Evolutionary conservation across 1,284 basidiomycete species (phyloP).

Genomic region (Ustilago xerochloae): DNA sequence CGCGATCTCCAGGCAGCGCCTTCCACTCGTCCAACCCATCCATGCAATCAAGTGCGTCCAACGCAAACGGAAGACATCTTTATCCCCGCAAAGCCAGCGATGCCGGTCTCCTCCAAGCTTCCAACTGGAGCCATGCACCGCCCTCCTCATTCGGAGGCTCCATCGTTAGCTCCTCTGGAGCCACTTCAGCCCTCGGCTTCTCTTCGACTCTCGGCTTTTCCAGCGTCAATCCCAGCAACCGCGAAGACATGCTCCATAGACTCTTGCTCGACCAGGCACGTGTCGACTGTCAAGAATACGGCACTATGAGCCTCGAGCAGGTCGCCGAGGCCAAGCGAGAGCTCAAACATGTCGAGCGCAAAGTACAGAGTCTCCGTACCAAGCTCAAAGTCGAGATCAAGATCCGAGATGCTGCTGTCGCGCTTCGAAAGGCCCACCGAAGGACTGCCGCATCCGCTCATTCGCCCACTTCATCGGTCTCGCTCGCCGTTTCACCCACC

Average conservation of each 20-base stretch:
- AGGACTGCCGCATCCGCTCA: slow-evolving; percentile 30
- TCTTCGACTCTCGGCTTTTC: slow-evolving; percentile 20
- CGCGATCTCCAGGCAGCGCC: slow-evolving; percentile 14
- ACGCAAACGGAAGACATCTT: slow-evolving; percentile 6
- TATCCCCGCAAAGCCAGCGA: slow-evolving; percentile 13
- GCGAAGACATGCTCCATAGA: slow-evolving; percentile 46
- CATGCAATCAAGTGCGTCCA: slow-evolving; percentile 32
- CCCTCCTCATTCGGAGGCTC: slow-evolving; percentile 46
- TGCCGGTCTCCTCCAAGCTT: slow-evolving; percentile 29
- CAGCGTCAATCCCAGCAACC: slow-evolving; percentile 18
- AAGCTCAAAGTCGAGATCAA: slow-evolving; percentile 59
- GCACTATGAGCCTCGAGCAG: slow-evolving; percentile 46
- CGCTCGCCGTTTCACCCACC: slow-evolving; percentile 26
- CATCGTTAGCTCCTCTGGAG: slow-evolving; percentile 23
- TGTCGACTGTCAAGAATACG: slow-evolving; percentile 52
- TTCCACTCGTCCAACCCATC: slow-evolving; percentile 35
- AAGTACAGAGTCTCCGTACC: slow-evolving; percentile 33
- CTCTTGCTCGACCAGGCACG: slow-evolving; percentile 48
- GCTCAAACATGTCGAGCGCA: slow-evolving; percentile 48
- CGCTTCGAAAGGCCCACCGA: slow-evolving; percentile 51
- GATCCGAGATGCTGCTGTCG: slow-evolving; percentile 58
- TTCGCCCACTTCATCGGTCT: slow-evolving; percentile 25
- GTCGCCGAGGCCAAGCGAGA: slow-evolving; percentile 53
- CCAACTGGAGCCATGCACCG: slow-evolving; percentile 33
- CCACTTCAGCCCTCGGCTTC: slow-evolving; percentile 22